Conservation (phyloP, 1,139 yeast species). For the Debaryomycetaceae sp. region DNA sequence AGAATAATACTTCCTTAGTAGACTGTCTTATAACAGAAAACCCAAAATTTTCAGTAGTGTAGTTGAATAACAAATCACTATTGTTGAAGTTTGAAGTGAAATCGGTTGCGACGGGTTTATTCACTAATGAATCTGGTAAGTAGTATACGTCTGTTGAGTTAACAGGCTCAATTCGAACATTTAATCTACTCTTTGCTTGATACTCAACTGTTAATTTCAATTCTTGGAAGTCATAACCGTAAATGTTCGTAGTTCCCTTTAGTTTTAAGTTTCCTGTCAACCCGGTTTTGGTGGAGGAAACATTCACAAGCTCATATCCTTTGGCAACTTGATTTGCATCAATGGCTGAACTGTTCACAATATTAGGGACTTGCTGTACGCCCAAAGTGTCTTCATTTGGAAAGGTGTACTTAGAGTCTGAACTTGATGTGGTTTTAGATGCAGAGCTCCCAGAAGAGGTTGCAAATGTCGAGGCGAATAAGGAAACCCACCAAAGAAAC, state of each 20-base stretch:
- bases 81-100: slow-evolving; percentile 10
- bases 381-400: slow-evolving; percentile 16
- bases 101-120: slow-evolving; percentile 15
- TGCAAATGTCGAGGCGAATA: too few species aligned
- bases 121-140: slow-evolving; percentile 22
- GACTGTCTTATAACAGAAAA: slow-evolving; percentile 23
- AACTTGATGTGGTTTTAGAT: neutral
- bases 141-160: slow-evolving; percentile 21
- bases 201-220: slow-evolving; percentile 25
- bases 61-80: slow-evolving; percentile 19
- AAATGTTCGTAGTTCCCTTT: slow-evolving; percentile 22
- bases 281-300: slow-evolving; percentile 15
- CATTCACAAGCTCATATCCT: slow-evolving; percentile 21
- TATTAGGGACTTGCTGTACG: slow-evolving; percentile 24
- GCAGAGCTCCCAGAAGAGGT: neutral
- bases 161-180: slow-evolving; percentile 24
- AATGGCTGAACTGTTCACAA: slow-evolving; percentile 21
- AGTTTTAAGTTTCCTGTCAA: slow-evolving; percentile 20
- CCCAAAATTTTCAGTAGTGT: slow-evolving; percentile 20
- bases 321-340: slow-evolving; percentile 24
- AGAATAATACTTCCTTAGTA: slow-evolving; percentile 22
- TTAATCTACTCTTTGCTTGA: slow-evolving; percentile 20
- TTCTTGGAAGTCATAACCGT: slow-evolving; percentile 27
- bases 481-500: too few species aligned
- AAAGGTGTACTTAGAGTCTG: slow-evolving; percentile 9